A percentile compares a stretch with the other conserved stretches of the same genome.
phyloP scores from a whole-genome alignment of 352 stramenopile species.

The Pilasporangium apinafurcum region DNA sequence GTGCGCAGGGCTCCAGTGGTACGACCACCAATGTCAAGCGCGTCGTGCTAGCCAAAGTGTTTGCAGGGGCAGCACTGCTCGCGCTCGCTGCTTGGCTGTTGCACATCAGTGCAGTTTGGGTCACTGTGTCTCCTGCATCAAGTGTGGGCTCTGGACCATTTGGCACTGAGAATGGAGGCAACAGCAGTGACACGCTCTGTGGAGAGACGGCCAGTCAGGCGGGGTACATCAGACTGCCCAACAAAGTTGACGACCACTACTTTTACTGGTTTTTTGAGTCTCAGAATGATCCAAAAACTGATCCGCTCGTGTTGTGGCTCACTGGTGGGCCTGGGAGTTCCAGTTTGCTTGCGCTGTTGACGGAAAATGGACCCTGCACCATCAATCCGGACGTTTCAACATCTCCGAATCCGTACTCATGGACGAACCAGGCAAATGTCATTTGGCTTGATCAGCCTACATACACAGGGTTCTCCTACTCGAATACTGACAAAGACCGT shows the following conservation, averaged over 20 bases:
- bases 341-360: slow-evolving; percentile 23
- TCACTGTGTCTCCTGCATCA: no score
- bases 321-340: slow-evolving; percentile 28
- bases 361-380: slow-evolving; percentile 27
- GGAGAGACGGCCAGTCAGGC: slow-evolving; percentile 11
- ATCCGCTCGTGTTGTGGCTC: slow-evolving; percentile 28
- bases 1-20: no score
- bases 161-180: no score
- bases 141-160: no score
- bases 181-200: slow-evolving; percentile 7
- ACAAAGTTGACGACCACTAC: slow-evolving; percentile 38
- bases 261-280: slow-evolving; percentile 45
- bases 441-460: slow-evolving; percentile 37
- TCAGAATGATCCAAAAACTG: slow-evolving; percentile 6
- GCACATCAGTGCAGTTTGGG: no score
- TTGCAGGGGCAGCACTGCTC: no score
- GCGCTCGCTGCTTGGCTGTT: no score
- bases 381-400: slow-evolving; percentile 15
- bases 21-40: no score
- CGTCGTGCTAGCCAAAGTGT: no score
- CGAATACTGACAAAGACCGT: slow-evolving; percentile 5
- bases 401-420: slow-evolving; percentile 20
- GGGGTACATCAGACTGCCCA: slow-evolving; percentile 24
- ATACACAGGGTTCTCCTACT: slow-evolving; percentile 26
- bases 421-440: slow-evolving; percentile 31